These are phyloP conservation scores for Amanita rubescens DNA, from an alignment of 768 basidiomycete species.

Conservation along the genomic window DNA sequence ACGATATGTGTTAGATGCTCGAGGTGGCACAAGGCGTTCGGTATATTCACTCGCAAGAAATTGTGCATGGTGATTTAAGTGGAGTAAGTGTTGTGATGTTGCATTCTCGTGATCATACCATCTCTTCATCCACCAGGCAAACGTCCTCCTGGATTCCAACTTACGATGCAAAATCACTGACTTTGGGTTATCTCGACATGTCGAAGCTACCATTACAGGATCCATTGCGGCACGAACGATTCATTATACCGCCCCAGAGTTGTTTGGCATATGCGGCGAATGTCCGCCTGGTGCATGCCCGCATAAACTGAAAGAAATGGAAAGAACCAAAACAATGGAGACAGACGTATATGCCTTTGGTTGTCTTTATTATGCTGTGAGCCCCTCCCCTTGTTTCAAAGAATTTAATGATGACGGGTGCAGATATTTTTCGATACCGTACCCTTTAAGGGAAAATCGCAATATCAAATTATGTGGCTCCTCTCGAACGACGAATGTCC, in stretches of 20 bases:
- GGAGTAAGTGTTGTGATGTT: background rate
- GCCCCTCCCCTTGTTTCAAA: no score
- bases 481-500: no score
- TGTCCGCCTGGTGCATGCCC: no score
- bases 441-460: no score
- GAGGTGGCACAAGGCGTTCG: background rate
- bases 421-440: no score
- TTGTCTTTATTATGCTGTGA: no score
- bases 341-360: no score
- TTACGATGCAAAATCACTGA: background rate
- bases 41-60: conserved; percentile 1
- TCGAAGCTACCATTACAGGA: background rate
- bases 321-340: no score
- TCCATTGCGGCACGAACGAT: background rate
- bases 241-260: background rate
- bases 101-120: background rate
- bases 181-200: background rate
- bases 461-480: no score
- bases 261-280: background rate
- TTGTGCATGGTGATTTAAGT: background rate
- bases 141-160: background rate
- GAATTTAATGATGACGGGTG: no score
- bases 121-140: background rate
- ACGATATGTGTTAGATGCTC: background rate
- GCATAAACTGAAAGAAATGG: no score